These are phyloP conservation scores for Boletellus dicymbophilus DNA, from an alignment of 1,284 basidiomycete genomes.

Conservation along the genomic window DNA sequence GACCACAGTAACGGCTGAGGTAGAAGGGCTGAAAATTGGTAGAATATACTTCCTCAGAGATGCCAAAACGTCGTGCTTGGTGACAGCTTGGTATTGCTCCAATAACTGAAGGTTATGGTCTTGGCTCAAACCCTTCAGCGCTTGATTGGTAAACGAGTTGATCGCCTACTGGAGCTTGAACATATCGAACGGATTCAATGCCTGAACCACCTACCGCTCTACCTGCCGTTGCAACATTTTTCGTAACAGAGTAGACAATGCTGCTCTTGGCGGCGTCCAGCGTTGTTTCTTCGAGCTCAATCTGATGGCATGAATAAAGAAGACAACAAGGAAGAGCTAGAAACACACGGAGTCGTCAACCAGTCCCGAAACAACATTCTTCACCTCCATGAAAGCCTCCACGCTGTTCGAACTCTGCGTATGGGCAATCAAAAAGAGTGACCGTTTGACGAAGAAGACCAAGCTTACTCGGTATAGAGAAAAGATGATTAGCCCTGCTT, in stretches of 20 bases:
- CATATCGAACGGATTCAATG: not conserved
- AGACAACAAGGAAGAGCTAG: constrained; percentile 40
- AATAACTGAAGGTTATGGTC: constrained; percentile 76
- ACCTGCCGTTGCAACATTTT: constrained; percentile 80
- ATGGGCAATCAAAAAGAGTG: constrained; percentile 5
- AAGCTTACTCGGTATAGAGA: constrained; percentile 75
- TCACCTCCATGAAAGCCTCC: constrained; percentile 83
- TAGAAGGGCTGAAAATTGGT: constrained; percentile 81
- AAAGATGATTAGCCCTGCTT: constrained; percentile 84
- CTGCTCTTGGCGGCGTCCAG: constrained; percentile 93
- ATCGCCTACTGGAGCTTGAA: constrained; percentile 52
- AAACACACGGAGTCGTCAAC: constrained; percentile 75
- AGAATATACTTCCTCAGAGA: constrained; percentile 79
- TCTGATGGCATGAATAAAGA: constrained; percentile 45
- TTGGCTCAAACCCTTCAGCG: constrained; percentile 77
- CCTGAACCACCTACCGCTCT: constrained; percentile 66
- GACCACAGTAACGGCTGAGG: constrained; percentile 82
- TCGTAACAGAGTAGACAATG: constrained; percentile 84
- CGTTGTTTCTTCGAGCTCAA: constrained; percentile 79
- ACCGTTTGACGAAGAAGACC: not conserved
- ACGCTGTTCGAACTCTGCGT: constrained; percentile 84
- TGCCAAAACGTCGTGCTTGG: constrained; percentile 73
- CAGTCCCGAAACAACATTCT: constrained; percentile 73
- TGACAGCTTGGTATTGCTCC: constrained; percentile 78
- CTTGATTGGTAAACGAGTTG: constrained; percentile 85